Evolutionary conservation across 305 asterid species (phyloP), one percentile per base, ranked within the genome.

Genomic region (Solanum aculeatissimum): DNA sequence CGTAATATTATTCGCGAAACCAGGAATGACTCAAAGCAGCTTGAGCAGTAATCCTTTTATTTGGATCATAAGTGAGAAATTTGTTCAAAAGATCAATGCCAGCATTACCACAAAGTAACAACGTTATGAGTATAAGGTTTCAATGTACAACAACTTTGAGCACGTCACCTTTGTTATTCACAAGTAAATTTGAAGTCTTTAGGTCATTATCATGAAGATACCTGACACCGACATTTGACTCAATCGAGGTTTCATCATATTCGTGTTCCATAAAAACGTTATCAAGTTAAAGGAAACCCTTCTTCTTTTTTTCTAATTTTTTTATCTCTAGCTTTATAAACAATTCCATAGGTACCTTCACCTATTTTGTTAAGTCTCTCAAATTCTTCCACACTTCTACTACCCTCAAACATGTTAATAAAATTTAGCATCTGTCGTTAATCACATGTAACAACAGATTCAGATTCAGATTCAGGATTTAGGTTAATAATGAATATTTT

Each of bases 311-410:
- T 97, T 83, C 94, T 95, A 1, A 92, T 92, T 86, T 90, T 92
- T 90, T 89, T 94, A 80, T 94, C 98, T 91, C 80, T 94, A 83
- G 97, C 99, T 87, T 98, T 91, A 83, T 80, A 95, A 78, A 93
- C 98, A 86, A 95, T 92, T 29, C 97, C 99, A 71, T 95, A 95
- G 7, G 98, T 95, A 54, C 99, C 98, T 92, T 95, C 99, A 80
- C 91, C 91, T 85, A 95, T 94, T 90, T 89, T 94, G 90, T 95
- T 95, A 88, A 94, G 89, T 86, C 94, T 87, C 91, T 94, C 96
- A 72, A 92, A 95, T 88, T 92, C 99, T 80, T 90, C 88, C 43
- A 95, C 99, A 87, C 93, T 92, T 87, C 99, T 90, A 89, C 99
- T 93, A 77, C 97, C 95, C 86, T 91, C 94, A 87, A 93, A 96